Base-by-base conservation (phyloP, 2,329 filamentous ascomycete genomes). In the Trichothecium roseum region DNA sequence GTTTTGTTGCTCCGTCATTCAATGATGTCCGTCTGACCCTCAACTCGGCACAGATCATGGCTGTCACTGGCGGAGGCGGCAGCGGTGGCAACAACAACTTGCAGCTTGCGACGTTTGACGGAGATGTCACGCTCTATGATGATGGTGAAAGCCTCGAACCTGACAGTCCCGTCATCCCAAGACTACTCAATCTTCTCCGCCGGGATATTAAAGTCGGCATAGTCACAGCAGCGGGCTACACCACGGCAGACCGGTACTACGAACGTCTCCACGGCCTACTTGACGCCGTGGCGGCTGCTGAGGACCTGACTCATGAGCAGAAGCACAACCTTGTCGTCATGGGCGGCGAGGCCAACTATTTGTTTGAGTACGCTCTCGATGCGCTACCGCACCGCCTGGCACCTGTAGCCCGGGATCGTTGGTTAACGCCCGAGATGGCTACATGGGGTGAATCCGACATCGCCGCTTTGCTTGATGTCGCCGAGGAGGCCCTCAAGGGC, bases 211-310 rank as follows among this genome's bases (percentile, higher is more conserved):
- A 82, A 46, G 81, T 98, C 46, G 91, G 88, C 34, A 96, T 98
- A 51, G 91, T 98, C 35, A 98, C 91, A 1, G 91, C 91, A 1
- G 91, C 91, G 2, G 91, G 91, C 14, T 98, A 98, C 62, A 89
- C 85, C 1, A 83, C 89, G 27, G 84, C 85, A 5, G 74, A 81
- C 37, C 78, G 78, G 45, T 98, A 98, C 66, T 88, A 94, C 54
- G 78, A 74, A 15, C 81, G 91, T 13, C 74, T 98, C 2, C 78
- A 87, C 54, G 91, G 91, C 1, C 73, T 98, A 0, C 72, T 98
- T 2, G 80, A 94, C 46, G 82, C 84, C 18, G 74, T 96, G 15
- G 72, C 74, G 35, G 52, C 56, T 5, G 75, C 76, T 1, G 54
- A 68, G 1, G 56, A 61, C 10, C 67, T 94, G 6, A 74, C 81